Evolutionary conservation across 768 basidiomycete species (phyloP).

Genomic region (Hygrophorus russula): DNA sequence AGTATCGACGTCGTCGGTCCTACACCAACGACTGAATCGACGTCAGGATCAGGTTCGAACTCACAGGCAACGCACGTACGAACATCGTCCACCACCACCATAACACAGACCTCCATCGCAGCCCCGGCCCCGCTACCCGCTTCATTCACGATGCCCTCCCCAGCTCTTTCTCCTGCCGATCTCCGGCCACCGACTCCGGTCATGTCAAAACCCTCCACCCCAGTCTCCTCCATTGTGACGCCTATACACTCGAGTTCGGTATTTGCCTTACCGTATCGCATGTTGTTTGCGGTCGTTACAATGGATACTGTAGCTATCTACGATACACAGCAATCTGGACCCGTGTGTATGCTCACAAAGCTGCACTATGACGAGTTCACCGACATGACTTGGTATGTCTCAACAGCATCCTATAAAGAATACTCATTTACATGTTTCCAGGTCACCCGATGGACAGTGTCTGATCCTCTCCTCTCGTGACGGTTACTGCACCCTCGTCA

Average conservation of each 20-base stretch:
- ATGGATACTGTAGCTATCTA: conserved; percentile 94
- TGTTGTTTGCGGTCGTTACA: conserved; percentile 91
- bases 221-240: conserved; percentile 20
- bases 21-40: conserved; percentile 6
- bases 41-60: conserved; percentile 12
- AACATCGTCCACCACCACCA: conserved; percentile 11
- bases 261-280: conserved; percentile 85
- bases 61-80: conserved; percentile 20
- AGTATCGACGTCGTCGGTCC: conserved; percentile 51
- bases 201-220: conserved; percentile 42
- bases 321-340: conserved; percentile 92
- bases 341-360: conserved; percentile 85
- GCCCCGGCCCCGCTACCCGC: conserved; percentile 38
- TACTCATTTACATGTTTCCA: conserved; percentile 18
- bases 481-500: conserved; percentile 92
- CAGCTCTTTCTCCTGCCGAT: conserved; percentile 45
- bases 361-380: conserved; percentile 98
- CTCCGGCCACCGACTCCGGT: conserved; percentile 52
- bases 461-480: conserved; percentile 88
- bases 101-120: conserved; percentile 21
- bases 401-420: background rate
- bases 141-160: conserved; percentile 29
- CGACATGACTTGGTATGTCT: conserved; percentile 82
- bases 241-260: conserved; percentile 42
- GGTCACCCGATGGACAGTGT: conserved; percentile 94